phyloP scores from a whole-genome alignment of 1,284 basidiomycete species.

The Coniferiporia sulphurascens region DNA sequence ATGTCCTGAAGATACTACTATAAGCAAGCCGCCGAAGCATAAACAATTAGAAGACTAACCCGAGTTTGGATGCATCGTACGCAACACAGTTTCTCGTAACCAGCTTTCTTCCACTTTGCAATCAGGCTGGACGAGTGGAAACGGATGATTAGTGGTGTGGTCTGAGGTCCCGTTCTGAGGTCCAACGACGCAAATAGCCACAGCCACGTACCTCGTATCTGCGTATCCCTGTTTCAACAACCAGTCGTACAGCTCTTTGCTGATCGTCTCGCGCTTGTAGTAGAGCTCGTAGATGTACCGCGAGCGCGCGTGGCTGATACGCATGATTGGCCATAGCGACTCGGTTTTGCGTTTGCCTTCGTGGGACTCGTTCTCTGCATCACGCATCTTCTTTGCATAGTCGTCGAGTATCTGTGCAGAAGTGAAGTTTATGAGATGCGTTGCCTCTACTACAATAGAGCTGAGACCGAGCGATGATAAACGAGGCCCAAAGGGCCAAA shows the following conservation, averaged over 20 bases:
- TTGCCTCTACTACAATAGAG: neutral
- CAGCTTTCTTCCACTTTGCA: constrained; percentile 99
- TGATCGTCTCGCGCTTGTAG: constrained; percentile 97
- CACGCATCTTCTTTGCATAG: constrained; percentile 95
- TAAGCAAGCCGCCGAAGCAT: constrained; percentile 19
- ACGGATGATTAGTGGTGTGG: constrained; percentile 12
- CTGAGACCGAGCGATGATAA: neutral
- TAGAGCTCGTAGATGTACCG: constrained; percentile 98
- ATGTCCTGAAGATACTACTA: constrained; percentile 64
- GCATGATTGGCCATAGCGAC: constrained; percentile 98
- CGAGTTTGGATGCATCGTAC: constrained; percentile 94
- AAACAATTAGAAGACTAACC: constrained; percentile 38
- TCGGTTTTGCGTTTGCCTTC: constrained; percentile 98
- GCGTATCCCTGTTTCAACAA: constrained; percentile 96
- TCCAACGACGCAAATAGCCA: constrained; percentile 2
- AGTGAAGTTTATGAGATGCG: neutral
- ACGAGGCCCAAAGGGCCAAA: neutral
- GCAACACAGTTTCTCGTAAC: constrained; percentile 98
- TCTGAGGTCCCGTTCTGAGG: neutral
- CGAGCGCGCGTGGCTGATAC: constrained; percentile 91
- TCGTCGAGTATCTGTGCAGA: constrained; percentile 77
- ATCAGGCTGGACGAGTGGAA: constrained; percentile 64
- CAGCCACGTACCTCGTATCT: constrained; percentile 83
- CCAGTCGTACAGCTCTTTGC: constrained; percentile 96
- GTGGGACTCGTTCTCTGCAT: constrained; percentile 95